Percentiles rank a stretch among this genome's conserved stretches.
These are phyloP conservation scores for Fulvia fulva DNA, from an alignment of 2,329 filamentous ascomycete species.

Conservation along the genomic window DNA sequence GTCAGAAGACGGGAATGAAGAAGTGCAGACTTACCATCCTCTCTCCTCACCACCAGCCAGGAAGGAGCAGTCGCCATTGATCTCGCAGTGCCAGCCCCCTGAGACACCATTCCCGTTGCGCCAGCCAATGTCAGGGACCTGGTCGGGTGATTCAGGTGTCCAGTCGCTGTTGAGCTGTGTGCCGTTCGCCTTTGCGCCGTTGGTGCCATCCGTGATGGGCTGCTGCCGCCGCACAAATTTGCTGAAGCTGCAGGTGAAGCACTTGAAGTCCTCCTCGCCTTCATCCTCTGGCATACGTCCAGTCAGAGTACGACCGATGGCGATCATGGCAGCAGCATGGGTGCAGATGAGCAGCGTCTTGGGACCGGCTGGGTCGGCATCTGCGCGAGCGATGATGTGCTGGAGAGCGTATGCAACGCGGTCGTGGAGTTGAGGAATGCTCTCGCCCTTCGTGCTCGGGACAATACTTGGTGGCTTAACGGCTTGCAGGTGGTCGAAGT, in stretches of 20 bases:
- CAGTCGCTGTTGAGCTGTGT: slow-evolving; percentile 21
- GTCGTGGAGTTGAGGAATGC: slow-evolving; percentile 72
- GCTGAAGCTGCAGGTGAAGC: slow-evolving; percentile 78
- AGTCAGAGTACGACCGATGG: slow-evolving; percentile 76
- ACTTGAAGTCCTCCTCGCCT: slow-evolving; percentile 73
- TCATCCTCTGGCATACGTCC: slow-evolving; percentile 68
- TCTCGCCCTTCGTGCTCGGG: slow-evolving; percentile 70
- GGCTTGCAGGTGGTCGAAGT: slow-evolving; percentile 62
- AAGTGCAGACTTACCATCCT: slow-evolving; percentile 64
- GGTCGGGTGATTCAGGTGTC: slow-evolving; percentile 30
- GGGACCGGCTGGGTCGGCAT: slow-evolving; percentile 59
- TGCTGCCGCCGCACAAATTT: slow-evolving; percentile 54
- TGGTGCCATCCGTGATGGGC: slow-evolving; percentile 4
- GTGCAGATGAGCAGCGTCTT: slow-evolving; percentile 75
- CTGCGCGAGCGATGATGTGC: slow-evolving; percentile 67
- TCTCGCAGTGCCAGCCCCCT: slow-evolving; percentile 74
- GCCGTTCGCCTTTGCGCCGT: slow-evolving; percentile 11
- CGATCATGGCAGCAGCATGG: slow-evolving; percentile 87
- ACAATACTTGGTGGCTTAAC: slow-evolving; percentile 49
- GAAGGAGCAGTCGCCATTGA: slow-evolving; percentile 83
- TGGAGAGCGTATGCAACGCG: slow-evolving; percentile 68
- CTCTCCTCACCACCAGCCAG: slow-evolving; percentile 75
- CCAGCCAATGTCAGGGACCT: slow-evolving; percentile 51
- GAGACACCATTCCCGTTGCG: slow-evolving; percentile 58
- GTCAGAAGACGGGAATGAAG: slow-evolving; percentile 16